Evolutionary conservation across 495 filamentous ascomycete species (phyloP).

Genomic region (Hypoxylon fuscum): DNA sequence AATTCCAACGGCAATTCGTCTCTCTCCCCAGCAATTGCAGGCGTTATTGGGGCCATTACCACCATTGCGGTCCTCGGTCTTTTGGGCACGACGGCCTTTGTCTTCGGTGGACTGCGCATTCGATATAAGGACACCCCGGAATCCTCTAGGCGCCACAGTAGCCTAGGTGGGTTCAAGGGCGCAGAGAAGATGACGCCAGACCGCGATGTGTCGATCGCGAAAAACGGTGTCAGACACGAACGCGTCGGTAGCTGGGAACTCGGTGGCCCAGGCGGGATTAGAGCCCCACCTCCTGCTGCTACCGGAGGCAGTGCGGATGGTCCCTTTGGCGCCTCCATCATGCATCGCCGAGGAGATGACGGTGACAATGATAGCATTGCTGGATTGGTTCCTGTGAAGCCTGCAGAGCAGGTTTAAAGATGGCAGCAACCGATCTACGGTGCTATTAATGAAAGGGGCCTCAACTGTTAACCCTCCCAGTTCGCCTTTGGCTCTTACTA

Average conservation of each 20-base stretch:
- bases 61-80: constrained; percentile 40
- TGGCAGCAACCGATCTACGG: neutral
- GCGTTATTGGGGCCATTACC: constrained; percentile 50
- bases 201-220: constrained; percentile 46
- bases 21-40: constrained; percentile 46
- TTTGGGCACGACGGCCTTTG: constrained; percentile 30
- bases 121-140: constrained; percentile 19
- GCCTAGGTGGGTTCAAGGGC: constrained; percentile 49
- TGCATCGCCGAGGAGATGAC: neutral
- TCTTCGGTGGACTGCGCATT: constrained; percentile 45
- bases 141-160: constrained; percentile 21
- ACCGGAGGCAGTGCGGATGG: neutral
- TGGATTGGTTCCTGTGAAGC: constrained; percentile 15
- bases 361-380: constrained; percentile 26
- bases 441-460: neutral
- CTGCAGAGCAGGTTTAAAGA: constrained; percentile 29
- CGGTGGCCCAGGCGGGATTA: constrained; percentile 7
- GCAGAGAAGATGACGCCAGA: constrained; percentile 51
- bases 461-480: no score
- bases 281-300: constrained; percentile 7
- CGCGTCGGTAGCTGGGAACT: constrained; percentile 56
- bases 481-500: neutral
- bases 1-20: neutral
- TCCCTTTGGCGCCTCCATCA: constrained; percentile 26
- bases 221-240: constrained; percentile 46